These are phyloP conservation scores for Capsella rubella DNA, from an alignment of 441 rosid species.

Conservation along the genomic window DNA sequence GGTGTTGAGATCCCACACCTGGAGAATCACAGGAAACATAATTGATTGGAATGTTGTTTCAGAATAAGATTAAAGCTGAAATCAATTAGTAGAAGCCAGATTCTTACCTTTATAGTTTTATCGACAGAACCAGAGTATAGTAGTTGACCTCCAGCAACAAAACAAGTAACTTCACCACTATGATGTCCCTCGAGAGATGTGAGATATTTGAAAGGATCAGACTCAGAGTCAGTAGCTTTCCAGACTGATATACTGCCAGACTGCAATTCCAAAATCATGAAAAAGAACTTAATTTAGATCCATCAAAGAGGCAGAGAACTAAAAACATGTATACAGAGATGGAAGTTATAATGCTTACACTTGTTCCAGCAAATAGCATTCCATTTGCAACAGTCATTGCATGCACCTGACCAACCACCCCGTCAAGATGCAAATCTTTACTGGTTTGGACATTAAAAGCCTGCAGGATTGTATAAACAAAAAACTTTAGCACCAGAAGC, in stretches of 20 bases:
- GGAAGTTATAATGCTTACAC: conserved; percentile 42
- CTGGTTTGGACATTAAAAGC: conserved; percentile 50
- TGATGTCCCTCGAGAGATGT: conserved; percentile 48
- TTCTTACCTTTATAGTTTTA: conserved; percentile 48
- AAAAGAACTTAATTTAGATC: conserved; percentile 3
- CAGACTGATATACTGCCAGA: conserved; percentile 54
- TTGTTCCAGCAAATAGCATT: conserved; percentile 59
- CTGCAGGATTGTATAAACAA: conserved; percentile 41
- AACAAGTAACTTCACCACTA: conserved; percentile 39
- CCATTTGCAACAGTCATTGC: conserved; percentile 46
- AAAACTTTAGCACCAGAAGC: conserved; percentile 7
- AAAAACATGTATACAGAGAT: not conserved
- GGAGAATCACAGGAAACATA: not conserved
- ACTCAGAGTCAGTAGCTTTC: conserved; percentile 43
- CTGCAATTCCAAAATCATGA: conserved; percentile 33
- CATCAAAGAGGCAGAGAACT: not conserved
- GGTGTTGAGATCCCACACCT: conserved; percentile 54
- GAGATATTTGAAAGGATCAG: conserved; percentile 48
- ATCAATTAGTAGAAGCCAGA: not conserved
- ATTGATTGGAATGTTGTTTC: not conserved
- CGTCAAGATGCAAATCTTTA: conserved; percentile 43
- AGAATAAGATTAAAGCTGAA: not conserved
- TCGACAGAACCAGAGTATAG: conserved; percentile 57
- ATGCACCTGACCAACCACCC: conserved; percentile 50
- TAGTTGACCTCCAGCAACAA: conserved; percentile 41